These are phyloP conservation scores for Penicillium crystallinum DNA, from an alignment of 495 filamentous ascomycete genomes.

Conservation along the genomic window DNA sequence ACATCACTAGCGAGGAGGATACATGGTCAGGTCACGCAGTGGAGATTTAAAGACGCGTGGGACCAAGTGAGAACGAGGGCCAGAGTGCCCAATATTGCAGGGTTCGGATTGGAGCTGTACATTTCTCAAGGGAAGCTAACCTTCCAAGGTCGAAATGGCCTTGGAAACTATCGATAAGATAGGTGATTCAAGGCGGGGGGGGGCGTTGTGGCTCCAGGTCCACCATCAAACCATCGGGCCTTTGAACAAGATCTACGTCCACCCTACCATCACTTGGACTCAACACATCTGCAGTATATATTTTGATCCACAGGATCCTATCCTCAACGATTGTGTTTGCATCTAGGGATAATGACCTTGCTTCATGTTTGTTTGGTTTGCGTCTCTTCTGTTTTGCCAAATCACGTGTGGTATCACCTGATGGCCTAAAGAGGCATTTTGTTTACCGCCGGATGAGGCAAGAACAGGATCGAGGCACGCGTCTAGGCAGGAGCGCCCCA, in stretches of 20 bases:
- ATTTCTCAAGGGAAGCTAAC: neutral
- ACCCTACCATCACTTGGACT: too few relatives aligned
- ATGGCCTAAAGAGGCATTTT: constrained; percentile 20
- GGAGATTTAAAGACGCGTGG: neutral
- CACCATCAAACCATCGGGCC: too few relatives aligned
- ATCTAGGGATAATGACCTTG: too few relatives aligned
- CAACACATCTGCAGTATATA: too few relatives aligned
- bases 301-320: too few relatives aligned
- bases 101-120: neutral
- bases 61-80: neutral
- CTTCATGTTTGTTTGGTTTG: too few relatives aligned
- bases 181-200: neutral
- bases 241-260: too few relatives aligned
- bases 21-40: neutral
- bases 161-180: neutral
- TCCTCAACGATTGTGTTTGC: too few relatives aligned
- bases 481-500: constrained; percentile 16
- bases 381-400: neutral
- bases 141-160: neutral
- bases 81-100: neutral
- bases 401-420: constrained; percentile 8
- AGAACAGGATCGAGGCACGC: constrained; percentile 10
- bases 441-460: constrained; percentile 23
- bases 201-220: neutral
- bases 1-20: constrained; percentile 17